Conservation (phyloP, 2,329 filamentous ascomycete species). For the Phoma herbarum region DNA sequence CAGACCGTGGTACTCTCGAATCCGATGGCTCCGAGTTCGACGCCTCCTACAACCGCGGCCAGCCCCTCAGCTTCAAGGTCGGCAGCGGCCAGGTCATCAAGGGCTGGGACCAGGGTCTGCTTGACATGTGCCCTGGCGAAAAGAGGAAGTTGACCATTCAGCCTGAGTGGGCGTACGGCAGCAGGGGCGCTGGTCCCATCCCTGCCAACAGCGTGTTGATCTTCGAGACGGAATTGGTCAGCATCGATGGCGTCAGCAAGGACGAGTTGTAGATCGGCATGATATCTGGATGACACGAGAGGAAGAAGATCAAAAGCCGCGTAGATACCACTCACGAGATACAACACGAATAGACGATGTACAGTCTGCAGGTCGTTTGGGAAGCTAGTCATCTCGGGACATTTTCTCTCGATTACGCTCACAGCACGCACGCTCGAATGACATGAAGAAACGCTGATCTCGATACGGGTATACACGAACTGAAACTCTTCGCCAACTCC, state of each 20-base stretch:
- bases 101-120: slow-evolving; percentile 91
- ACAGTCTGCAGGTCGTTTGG: background rate
- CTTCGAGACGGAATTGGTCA: slow-evolving; percentile 90
- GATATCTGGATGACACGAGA: background rate
- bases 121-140: slow-evolving; percentile 97
- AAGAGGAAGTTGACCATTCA: slow-evolving; percentile 91
- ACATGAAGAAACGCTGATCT: slow-evolving; percentile 15
- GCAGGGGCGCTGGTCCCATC: slow-evolving; percentile 82
- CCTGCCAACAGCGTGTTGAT: slow-evolving; percentile 84
- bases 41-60: slow-evolving; percentile 75
- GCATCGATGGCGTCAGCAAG: slow-evolving; percentile 74
- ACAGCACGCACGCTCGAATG: background rate
- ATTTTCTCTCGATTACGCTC: background rate
- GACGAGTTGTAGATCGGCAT: slow-evolving; percentile 49
- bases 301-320: background rate
- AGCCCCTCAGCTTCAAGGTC: slow-evolving; percentile 80
- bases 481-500: slow-evolving; percentile 1
- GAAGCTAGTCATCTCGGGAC: background rate
- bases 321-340: background rate
- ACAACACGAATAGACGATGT: background rate
- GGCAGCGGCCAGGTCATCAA: slow-evolving; percentile 91
- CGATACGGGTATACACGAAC: slow-evolving; percentile 30
- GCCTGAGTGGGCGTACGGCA: slow-evolving; percentile 84
- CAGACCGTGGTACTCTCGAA: slow-evolving; percentile 77
- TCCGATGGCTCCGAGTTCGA: slow-evolving; percentile 67